Base-by-base conservation (phyloP, 257 asterid genomes). In the Nicotiana sylvestris region DNA sequence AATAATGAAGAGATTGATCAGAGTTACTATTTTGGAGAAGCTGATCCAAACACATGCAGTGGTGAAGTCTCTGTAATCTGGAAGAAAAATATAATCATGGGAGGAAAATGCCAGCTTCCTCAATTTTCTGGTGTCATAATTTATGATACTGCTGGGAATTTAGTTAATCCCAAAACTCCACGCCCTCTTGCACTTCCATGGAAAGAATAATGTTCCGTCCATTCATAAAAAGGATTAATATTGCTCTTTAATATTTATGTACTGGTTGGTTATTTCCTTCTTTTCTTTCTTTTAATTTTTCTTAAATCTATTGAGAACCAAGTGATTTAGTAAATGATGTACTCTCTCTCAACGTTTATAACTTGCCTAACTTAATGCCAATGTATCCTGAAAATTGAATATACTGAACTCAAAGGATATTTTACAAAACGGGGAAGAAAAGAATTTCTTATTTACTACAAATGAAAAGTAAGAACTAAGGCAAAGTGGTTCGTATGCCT, bases 71-170 rank as follows among this genome's bases (percentile, higher is more conserved):
- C 86, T 81, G 78, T 95, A 3, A 84, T 94, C 3, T 94, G 98
- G 97, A 89, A 89, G 89, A 92, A 91, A 89, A 92, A 90, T 80
- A 91, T 93, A 68, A 88, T 93, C 55, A 93, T 93, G 97, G 97
- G 98, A 81, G 97, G 97, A 4, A 93, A 93, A 77, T 93, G 97
- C 60, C 92, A 93, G 89, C 94, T 93, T 81, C 97, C 98, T 0
- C 93, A 94, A 76, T 93, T 93, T 87, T 93, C 95, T 0, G 97
- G 98, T 29, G 97, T 93, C 51, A 94, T 94, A 5, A 87, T 93
- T 32, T 93, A 94, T 81, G 97, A 93, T 78, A 86, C 95, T 29
- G 77, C 88, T 1, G 97, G 97, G 53, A 92, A 88, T 46, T 49
- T 74, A 49, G 58, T 84, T 6, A 85, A 87, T 25, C 65, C 91